These are phyloP conservation scores for Phytophthora nicotianae DNA, from an alignment of 352 stramenopile genomes.

Conservation along the genomic window DNA sequence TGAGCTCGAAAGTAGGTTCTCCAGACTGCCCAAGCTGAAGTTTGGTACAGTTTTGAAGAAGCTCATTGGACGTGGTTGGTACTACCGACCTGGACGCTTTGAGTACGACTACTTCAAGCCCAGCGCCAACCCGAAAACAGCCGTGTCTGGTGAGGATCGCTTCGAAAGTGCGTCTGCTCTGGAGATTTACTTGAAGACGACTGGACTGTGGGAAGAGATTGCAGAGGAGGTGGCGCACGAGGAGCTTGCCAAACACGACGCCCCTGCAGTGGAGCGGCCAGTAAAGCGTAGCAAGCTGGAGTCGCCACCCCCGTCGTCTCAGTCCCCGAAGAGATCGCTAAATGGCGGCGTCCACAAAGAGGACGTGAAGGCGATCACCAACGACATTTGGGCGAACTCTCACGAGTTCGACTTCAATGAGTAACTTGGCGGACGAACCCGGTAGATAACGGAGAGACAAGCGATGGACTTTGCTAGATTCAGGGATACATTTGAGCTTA, in stretches of 20 bases:
- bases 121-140: slow-evolving; percentile 50
- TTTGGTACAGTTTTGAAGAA: slow-evolving; percentile 69
- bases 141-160: slow-evolving; percentile 67
- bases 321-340: slow-evolving; percentile 37
- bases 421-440: slow-evolving; percentile 7
- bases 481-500: slow-evolving; percentile 34
- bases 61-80: slow-evolving; percentile 62
- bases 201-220: slow-evolving; percentile 68
- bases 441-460: slow-evolving; percentile 15
- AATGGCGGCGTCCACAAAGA: slow-evolving; percentile 41
- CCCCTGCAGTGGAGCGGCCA: slow-evolving; percentile 1
- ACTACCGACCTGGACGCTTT: slow-evolving; percentile 72
- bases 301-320: slow-evolving; percentile 18
- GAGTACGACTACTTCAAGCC: slow-evolving; percentile 90
- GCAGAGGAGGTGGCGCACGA: slow-evolving; percentile 33
- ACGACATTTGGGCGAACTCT: slow-evolving; percentile 85
- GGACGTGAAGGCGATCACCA: slow-evolving; percentile 68
- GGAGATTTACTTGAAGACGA: slow-evolving; percentile 70
- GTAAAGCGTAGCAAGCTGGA: slow-evolving; percentile 39
- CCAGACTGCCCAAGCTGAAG: slow-evolving; percentile 40
- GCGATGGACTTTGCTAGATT: slow-evolving; percentile 28
- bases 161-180: slow-evolving; percentile 75
- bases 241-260: slow-evolving; percentile 22
- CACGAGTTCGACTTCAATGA: slow-evolving; percentile 80
- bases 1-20: slow-evolving; percentile 15